Percentiles rank a stretch among this genome's conserved stretches.
Evolutionary conservation across 1,284 basidiomycete species (phyloP).

Genomic region (Ganoderma lucidum): DNA sequence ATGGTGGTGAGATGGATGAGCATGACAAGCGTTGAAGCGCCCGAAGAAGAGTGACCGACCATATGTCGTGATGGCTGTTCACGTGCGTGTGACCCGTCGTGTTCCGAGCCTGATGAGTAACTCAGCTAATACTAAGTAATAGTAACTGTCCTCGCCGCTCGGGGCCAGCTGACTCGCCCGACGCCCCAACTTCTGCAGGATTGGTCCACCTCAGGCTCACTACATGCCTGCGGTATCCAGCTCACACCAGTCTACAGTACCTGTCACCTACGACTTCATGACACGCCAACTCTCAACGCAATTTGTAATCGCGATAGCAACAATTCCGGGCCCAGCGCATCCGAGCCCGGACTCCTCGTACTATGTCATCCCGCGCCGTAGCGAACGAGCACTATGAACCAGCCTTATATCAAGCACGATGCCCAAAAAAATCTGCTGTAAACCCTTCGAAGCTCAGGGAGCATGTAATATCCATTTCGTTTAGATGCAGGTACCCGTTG

Average conservation of each 20-base stretch:
- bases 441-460: not conserved
- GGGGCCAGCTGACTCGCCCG: too few relatives aligned
- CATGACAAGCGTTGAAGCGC: not conserved
- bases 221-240: not conserved
- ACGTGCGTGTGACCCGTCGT: conserved; percentile 2
- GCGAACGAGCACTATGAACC: not conserved
- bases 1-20: not conserved
- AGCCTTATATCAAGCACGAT: not conserved
- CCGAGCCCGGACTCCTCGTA: not conserved
- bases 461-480: not conserved
- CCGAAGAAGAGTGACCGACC: not conserved
- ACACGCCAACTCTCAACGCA: not conserved
- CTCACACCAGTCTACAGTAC: not conserved
- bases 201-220: too few relatives aligned
- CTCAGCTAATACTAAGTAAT: too few relatives aligned
- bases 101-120: not conserved
- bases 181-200: too few relatives aligned
- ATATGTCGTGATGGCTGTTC: not conserved
- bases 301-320: not conserved
- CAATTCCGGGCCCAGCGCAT: not conserved
- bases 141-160: too few relatives aligned
- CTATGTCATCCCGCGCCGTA: not conserved
- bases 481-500: not conserved
- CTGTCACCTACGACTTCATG: not conserved
- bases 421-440: not conserved